Percentiles rank a stretch among this genome's conserved stretches.
phyloP scores from a whole-genome alignment of 305 asterid species.

The Striga hermonthica region DNA sequence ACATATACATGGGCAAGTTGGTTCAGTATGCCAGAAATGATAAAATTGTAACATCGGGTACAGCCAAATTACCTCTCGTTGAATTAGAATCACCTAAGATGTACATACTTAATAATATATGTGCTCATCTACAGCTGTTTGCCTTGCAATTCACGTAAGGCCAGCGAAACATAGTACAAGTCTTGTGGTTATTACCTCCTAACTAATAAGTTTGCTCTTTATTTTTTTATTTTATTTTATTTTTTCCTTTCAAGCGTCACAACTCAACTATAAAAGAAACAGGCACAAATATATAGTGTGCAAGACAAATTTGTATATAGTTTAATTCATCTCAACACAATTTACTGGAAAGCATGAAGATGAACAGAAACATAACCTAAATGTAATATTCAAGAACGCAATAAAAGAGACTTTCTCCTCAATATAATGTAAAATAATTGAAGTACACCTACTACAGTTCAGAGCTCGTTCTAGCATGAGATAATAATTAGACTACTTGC shows the following conservation, averaged over 20 bases:
- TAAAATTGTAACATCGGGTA: slow-evolving; percentile 6
- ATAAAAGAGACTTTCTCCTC: background rate
- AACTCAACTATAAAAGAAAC: background rate
- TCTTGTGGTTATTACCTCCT: slow-evolving; percentile 16
- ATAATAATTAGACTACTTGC: slow-evolving; percentile 6
- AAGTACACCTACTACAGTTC: slow-evolving; percentile 10
- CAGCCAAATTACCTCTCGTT: slow-evolving; percentile 23
- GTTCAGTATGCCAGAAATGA: slow-evolving; percentile 6
- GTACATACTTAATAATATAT: background rate
- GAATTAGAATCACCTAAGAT: slow-evolving; percentile 22
- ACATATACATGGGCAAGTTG: background rate
- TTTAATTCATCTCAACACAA: too few species aligned
- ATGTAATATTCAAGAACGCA: too few species aligned
- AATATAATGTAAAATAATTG: slow-evolving; percentile 7
- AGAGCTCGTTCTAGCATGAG: slow-evolving; percentile 1
- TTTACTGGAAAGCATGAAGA: too few species aligned
- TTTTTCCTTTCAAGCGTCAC: background rate
- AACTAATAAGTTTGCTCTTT: slow-evolving; percentile 3
- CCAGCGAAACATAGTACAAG: slow-evolving; percentile 8
- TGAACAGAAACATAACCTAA: too few species aligned
- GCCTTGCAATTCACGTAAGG: slow-evolving; percentile 17
- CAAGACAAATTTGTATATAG: too few species aligned
- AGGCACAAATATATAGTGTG: too few species aligned
- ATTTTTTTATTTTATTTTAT: too few species aligned
- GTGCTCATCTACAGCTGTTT: slow-evolving; percentile 2